Percentiles rank a stretch among this genome's conserved stretches.
Evolutionary conservation across 1,139 yeast genomes (phyloP).

Genomic region (Tardiomyces depauwii): DNA sequence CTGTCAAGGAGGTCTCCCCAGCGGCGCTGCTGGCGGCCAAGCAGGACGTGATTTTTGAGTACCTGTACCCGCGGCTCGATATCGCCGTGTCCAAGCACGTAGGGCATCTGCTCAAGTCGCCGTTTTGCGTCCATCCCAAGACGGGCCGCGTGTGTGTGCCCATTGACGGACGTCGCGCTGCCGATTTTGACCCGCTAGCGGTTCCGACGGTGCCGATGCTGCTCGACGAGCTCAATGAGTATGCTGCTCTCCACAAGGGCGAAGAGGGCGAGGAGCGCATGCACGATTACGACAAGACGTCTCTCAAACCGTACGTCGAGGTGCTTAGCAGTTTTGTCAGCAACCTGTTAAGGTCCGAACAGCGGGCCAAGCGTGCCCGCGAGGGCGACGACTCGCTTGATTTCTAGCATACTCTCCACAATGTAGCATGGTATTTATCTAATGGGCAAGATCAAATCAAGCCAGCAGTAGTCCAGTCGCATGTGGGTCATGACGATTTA

Average conservation of each 20-base stretch:
- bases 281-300: slow-evolving; percentile 52
- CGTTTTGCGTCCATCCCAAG: slow-evolving; percentile 96
- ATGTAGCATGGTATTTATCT: too few species aligned
- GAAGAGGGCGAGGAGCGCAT: slow-evolving; percentile 14
- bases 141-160: slow-evolving; percentile 98
- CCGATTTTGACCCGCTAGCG: slow-evolving; percentile 62
- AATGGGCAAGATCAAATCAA: too few species aligned
- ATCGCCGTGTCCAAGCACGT: slow-evolving; percentile 84
- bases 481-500: neutral
- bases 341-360: slow-evolving; percentile 45
- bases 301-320: slow-evolving; percentile 65
- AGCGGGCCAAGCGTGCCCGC: slow-evolving; percentile 21
- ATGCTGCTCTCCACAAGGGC: slow-evolving; percentile 17
- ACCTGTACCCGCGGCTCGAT: slow-evolving; percentile 86
- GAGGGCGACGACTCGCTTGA: slow-evolving; percentile 19
- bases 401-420: slow-evolving; percentile 12
- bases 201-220: slow-evolving; percentile 69
- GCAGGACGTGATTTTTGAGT: slow-evolving; percentile 71
- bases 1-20: slow-evolving; percentile 27
- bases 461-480: too few species aligned
- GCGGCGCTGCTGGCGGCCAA: slow-evolving; percentile 52
- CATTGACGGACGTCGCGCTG: slow-evolving; percentile 45
- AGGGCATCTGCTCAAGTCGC: slow-evolving; percentile 88
- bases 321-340: slow-evolving; percentile 55
- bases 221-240: slow-evolving; percentile 41